phyloP scores from a whole-genome alignment of 148 eudicot genomes.

The Dianthus caryophyllus region DNA sequence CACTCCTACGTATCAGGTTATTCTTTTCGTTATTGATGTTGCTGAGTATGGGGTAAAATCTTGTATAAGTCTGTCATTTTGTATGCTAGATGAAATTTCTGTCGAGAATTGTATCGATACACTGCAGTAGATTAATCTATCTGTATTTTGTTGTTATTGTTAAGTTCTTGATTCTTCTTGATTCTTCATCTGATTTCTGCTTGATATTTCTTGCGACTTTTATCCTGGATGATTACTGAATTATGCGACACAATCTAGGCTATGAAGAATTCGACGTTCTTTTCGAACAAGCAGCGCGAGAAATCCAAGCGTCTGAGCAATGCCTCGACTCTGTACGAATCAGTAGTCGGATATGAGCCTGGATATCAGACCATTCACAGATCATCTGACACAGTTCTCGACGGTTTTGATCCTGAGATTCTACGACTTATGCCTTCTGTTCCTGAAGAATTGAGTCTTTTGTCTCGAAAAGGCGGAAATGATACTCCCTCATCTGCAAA shows the following conservation, averaged over 20 bases:
- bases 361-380: not conserved
- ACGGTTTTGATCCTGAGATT: not conserved
- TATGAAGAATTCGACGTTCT: conserved; percentile 15
- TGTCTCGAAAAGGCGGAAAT: not conserved
- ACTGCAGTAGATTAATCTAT: not conserved
- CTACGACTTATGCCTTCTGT: conserved; percentile 11
- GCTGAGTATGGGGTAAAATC: too few relatives aligned
- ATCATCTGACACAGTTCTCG: not conserved
- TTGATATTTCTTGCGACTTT: not conserved
- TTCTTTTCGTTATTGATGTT: not conserved
- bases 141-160: not conserved
- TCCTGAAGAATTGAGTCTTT: conserved; percentile 13
- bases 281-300: conserved; percentile 18
- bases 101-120: too few relatives aligned
- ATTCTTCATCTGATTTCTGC: not conserved
- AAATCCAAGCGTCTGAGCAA: conserved; percentile 19
- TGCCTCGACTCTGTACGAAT: conserved; percentile 22
- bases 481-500: not conserved
- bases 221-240: not conserved
- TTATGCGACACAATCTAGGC: not conserved
- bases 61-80: too few relatives aligned
- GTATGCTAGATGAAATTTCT: too few relatives aligned
- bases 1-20: conserved; percentile 30
- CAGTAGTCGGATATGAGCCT: not conserved
- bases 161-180: not conserved